phyloP scores from a whole-genome alignment of 2,329 filamentous ascomycete species.

The Diplodia corticola region DNA sequence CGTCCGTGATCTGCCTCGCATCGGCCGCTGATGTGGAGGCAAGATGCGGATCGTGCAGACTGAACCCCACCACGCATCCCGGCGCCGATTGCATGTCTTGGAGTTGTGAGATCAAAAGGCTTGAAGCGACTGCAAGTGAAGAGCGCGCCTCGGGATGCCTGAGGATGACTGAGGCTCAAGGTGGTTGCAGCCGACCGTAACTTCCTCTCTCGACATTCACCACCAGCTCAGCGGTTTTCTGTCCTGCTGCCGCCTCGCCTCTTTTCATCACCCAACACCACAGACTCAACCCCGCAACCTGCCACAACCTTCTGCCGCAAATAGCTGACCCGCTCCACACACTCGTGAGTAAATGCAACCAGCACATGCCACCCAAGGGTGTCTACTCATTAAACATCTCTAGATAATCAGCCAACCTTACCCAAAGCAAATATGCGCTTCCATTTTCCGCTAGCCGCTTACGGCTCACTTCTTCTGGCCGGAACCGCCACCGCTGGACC shows the following conservation, averaged over 20 bases:
- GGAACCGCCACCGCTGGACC: slow-evolving; percentile 33
- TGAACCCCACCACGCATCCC: too few species aligned
- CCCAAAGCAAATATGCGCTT: not conserved
- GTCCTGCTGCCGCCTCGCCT: not conserved
- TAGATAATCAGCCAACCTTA: not conserved
- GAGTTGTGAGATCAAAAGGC: too few species aligned
- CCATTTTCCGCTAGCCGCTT: not conserved
- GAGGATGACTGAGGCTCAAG: not conserved
- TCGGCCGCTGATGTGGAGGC: too few species aligned
- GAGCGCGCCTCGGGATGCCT: too few species aligned
- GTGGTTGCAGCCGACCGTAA: too few species aligned
- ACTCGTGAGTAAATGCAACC: not conserved
- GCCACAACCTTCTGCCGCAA: not conserved
- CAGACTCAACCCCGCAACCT: too few species aligned
- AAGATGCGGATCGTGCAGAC: too few species aligned
- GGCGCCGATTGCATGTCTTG: too few species aligned
- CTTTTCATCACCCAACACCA: not conserved
- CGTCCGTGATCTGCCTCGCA: too few species aligned
- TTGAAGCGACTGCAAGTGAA: too few species aligned
- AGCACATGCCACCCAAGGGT: rapidly evolving
- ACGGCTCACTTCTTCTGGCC: not conserved
- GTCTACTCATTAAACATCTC: not conserved
- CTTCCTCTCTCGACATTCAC: not conserved
- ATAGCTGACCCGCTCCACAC: not conserved
- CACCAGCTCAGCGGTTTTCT: not conserved